Percentiles rank a stretch among this genome's conserved stretches.
phyloP scores from a whole-genome alignment of 2,329 filamentous ascomycete species.

The Pseudocercospora fijiensis region DNA sequence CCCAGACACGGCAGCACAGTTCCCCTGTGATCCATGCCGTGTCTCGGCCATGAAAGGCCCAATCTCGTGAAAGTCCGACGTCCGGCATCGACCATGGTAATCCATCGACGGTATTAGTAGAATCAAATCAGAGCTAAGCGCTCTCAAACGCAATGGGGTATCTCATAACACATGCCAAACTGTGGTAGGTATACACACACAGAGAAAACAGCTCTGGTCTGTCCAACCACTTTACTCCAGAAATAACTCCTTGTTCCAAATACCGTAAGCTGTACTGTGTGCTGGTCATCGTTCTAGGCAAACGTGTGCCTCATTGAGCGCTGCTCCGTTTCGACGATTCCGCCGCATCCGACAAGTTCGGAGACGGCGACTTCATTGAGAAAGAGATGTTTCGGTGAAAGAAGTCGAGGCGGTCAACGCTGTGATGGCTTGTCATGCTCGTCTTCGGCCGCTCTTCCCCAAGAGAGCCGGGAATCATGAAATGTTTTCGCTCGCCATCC shows the following conservation, averaged over 20 bases:
- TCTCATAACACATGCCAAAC: slow-evolving; percentile 23
- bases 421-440: slow-evolving; percentile 13
- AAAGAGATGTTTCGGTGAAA: neutral
- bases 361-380: slow-evolving; percentile 1
- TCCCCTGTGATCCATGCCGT: neutral
- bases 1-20: neutral
- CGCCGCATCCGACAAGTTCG: neutral
- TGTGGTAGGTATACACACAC: neutral
- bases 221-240: neutral
- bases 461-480: neutral
- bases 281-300: neutral
- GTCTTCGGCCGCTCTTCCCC: slow-evolving; percentile 28
- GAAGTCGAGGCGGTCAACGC: slow-evolving; percentile 6
- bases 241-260: neutral
- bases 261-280: neutral
- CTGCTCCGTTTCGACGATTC: slow-evolving; percentile 11
- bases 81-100: neutral
- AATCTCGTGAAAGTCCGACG: neutral
- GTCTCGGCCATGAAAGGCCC: neutral
- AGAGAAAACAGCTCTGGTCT: neutral
- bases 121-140: neutral
- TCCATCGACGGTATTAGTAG: too few species aligned
- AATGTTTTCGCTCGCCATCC: slow-evolving; percentile 20
- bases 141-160: slow-evolving; percentile 17
- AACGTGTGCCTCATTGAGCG: slow-evolving; percentile 6